phyloP scores from a whole-genome alignment of 2,329 filamentous ascomycete species.

The Talaromyces sp. region DNA sequence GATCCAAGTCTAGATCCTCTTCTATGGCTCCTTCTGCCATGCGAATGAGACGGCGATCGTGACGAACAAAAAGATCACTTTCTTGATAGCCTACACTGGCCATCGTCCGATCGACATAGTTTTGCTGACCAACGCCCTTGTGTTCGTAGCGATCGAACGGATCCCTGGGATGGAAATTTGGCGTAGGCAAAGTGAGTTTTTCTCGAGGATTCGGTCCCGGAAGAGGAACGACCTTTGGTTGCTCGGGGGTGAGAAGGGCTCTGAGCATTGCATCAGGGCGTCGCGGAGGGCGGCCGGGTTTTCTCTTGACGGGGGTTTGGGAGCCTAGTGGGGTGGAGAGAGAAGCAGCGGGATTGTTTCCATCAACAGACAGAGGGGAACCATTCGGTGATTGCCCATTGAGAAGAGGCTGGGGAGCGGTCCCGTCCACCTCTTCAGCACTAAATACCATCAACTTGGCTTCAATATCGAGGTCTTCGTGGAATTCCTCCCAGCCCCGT shows the following conservation, averaged over 20 bases:
- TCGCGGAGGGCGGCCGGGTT: conserved; percentile 61
- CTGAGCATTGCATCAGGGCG: conserved; percentile 57
- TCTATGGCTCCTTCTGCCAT: conserved; percentile 58
- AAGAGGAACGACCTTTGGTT: conserved; percentile 46
- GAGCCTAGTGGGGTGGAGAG: conserved; percentile 34
- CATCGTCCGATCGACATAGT: conserved; percentile 95
- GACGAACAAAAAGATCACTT: conserved; percentile 79
- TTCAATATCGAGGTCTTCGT: conserved; percentile 90
- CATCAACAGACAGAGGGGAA: conserved; percentile 20
- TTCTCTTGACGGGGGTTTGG: conserved; percentile 49
- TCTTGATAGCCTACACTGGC: conserved; percentile 94
- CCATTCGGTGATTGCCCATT: conserved; percentile 24
- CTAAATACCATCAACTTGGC: conserved; percentile 70
- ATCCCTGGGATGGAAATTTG: conserved; percentile 42
- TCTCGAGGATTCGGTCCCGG: conserved; percentile 46
- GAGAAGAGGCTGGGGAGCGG: conserved; percentile 27
- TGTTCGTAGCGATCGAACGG: conserved; percentile 59
- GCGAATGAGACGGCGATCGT: conserved; percentile 64
- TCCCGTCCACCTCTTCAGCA: conserved; percentile 78
- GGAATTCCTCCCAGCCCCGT: conserved; percentile 95
- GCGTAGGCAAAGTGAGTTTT: conserved; percentile 44
- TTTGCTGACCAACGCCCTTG: conserved; percentile 75
- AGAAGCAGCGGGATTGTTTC: conserved; percentile 32
- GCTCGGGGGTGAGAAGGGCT: conserved; percentile 54
- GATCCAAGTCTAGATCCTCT: conserved; percentile 56